Conservation (phyloP, 2,329 filamentous ascomycete genomes). For the Neofusicoccum sp. region DNA sequence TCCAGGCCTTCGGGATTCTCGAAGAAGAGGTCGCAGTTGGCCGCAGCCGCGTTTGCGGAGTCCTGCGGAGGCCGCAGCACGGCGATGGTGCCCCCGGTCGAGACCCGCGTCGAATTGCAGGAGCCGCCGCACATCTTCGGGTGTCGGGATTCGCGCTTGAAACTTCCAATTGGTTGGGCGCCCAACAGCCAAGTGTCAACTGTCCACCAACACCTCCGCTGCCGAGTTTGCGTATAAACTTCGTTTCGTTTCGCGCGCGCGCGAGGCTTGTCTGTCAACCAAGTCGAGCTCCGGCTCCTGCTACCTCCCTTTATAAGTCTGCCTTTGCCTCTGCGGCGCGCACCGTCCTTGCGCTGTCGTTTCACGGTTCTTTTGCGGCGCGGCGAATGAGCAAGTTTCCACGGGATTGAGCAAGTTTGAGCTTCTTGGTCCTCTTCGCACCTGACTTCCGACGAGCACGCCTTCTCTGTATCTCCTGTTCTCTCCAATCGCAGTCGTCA, state of each 20-base stretch:
- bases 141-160: background rate
- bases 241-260: background rate
- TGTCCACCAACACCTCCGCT: background rate
- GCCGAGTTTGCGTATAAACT: background rate
- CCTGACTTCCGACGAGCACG: background rate
- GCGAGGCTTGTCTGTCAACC: background rate
- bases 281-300: background rate
- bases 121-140: slow-evolving; percentile 16
- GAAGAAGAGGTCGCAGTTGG: slow-evolving; percentile 21
- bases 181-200: slow-evolving; percentile 16
- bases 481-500: background rate
- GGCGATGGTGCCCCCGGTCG: slow-evolving; percentile 20
- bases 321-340: background rate
- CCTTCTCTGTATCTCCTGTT: background rate
- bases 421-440: slow-evolving; percentile 5
- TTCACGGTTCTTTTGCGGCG: slow-evolving; percentile 1
- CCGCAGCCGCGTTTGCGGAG: background rate
- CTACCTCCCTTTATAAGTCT: background rate
- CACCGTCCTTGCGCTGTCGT: background rate
- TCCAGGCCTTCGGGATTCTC: slow-evolving; percentile 1
- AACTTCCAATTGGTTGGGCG: background rate
- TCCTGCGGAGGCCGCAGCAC: slow-evolving; percentile 18
- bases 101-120: slow-evolving; percentile 9
- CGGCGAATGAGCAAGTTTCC: slow-evolving; percentile 19
- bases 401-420: slow-evolving; percentile 22